Conservation (phyloP, 2,329 filamentous ascomycete genomes). For the Pseudocercospora fuligena region DNA sequence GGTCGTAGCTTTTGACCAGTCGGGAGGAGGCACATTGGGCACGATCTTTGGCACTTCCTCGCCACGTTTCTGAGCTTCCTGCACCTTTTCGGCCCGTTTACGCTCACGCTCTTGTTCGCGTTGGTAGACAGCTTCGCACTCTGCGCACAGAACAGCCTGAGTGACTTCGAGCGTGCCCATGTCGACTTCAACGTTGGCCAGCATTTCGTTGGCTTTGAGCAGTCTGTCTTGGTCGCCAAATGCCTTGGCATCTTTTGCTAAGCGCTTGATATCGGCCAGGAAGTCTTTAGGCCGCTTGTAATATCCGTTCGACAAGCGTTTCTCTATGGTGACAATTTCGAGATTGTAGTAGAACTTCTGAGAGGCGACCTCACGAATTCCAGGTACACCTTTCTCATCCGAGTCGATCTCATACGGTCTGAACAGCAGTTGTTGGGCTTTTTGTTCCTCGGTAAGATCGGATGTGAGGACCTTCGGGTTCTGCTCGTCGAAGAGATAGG, state of each 20-base stretch:
- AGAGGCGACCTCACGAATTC: conserved; percentile 74
- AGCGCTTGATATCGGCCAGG: conserved; percentile 79
- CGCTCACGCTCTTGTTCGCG: conserved; percentile 70
- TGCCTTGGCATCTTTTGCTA: conserved; percentile 83
- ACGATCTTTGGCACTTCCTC: conserved; percentile 51
- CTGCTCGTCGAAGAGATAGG: conserved; percentile 82
- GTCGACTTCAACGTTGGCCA: conserved; percentile 93
- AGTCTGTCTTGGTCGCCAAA: conserved; percentile 82
- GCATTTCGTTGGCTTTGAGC: conserved; percentile 86
- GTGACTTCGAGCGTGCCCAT: conserved; percentile 74
- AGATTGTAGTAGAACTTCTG: conserved; percentile 94
- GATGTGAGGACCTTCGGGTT: conserved; percentile 70
- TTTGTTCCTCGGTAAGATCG: conserved; percentile 61
- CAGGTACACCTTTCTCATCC: conserved; percentile 78
- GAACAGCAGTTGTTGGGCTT: conserved; percentile 58
- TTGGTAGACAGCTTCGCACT: conserved; percentile 82
- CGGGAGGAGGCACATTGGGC: conserved; percentile 46
- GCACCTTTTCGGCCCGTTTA: conserved; percentile 51
- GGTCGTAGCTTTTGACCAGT: conserved; percentile 48
- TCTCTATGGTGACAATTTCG: conserved; percentile 90
- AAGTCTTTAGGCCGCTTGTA: conserved; percentile 93
- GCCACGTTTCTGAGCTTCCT: conserved; percentile 67
- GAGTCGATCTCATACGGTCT: conserved; percentile 80
- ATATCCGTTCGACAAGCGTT: conserved; percentile 94
- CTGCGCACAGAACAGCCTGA: conserved; percentile 65